Evolutionary conservation across 192 early-diverging fungal species (phyloP).

Genomic region (Podila epigama): DNA sequence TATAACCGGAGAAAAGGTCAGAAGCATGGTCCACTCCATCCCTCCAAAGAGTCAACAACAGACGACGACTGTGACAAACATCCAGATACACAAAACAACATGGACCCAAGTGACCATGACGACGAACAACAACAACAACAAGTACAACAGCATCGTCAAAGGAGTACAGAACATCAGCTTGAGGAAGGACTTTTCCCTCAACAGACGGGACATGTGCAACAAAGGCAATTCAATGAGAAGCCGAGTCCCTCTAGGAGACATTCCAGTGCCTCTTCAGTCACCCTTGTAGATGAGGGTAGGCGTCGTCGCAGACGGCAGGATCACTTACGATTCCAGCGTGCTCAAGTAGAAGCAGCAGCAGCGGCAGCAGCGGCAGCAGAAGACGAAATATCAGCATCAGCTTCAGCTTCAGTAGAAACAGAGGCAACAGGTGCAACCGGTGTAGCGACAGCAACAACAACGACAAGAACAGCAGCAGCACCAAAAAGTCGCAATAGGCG

Average conservation of each 20-base stretch:
- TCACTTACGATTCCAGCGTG: not conserved
- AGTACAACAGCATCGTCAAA: not conserved
- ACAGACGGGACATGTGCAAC: not conserved
- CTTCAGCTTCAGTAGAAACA: too few relatives aligned
- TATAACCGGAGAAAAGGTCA: slow-evolving; percentile 5
- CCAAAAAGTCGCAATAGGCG: too few relatives aligned
- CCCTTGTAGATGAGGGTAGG: slow-evolving; percentile 9
- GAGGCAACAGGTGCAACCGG: not conserved
- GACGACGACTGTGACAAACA: too few relatives aligned
- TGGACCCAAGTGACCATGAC: not conserved
- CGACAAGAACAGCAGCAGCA: not conserved
- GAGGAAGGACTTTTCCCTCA: not conserved
- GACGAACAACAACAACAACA: not conserved
- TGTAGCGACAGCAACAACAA: not conserved
- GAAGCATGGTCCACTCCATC: not conserved
- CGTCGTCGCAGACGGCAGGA: not conserved
- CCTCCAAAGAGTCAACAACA: not conserved
- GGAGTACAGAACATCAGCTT: not conserved
- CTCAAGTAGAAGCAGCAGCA: not conserved
- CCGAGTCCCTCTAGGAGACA: not conserved
- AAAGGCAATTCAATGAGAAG: not conserved
- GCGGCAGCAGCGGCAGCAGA: not conserved
- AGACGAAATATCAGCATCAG: not conserved
- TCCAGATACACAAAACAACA: not conserved
- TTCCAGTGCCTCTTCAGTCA: slow-evolving; percentile 16